Evolutionary conservation across 768 basidiomycete genomes (phyloP).

Genomic region (Rossbeevera mucosa): DNA sequence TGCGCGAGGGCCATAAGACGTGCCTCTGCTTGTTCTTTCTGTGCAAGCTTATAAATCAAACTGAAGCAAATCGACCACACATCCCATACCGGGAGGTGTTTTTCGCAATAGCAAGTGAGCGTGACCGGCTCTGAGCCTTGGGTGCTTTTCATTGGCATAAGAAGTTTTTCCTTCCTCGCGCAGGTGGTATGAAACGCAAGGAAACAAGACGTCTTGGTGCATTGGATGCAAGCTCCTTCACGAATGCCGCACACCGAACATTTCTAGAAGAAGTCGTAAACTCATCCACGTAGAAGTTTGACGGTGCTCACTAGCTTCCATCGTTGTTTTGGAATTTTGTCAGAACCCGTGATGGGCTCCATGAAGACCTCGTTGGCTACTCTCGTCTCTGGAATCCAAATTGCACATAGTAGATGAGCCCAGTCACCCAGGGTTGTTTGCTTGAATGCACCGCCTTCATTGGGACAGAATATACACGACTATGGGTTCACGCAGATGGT

Average conservation of each 20-base stretch:
- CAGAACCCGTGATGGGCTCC: constrained; percentile 93
- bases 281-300: background rate
- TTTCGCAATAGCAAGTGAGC: constrained; percentile 82
- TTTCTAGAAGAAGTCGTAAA: constrained; percentile 35
- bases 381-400: constrained; percentile 94
- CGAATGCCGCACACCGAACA: constrained; percentile 59
- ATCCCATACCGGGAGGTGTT: constrained; percentile 76
- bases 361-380: constrained; percentile 95
- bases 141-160: constrained; percentile 83
- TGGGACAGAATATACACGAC: constrained; percentile 95
- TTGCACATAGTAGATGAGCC: constrained; percentile 95
- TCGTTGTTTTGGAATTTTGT: constrained; percentile 80
- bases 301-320: constrained; percentile 81
- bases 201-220: constrained; percentile 85
- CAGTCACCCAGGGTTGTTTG: constrained; percentile 90
- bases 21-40: constrained; percentile 69
- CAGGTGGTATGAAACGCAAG: constrained; percentile 94
- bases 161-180: constrained; percentile 77
- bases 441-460: constrained; percentile 97
- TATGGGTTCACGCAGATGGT: constrained; percentile 26
- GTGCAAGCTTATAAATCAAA: background rate
- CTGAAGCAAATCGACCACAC: background rate
- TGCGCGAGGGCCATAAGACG: constrained; percentile 53
- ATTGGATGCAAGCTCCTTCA: constrained; percentile 92
- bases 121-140: constrained; percentile 69